Percentiles rank a stretch among this genome's conserved stretches.
These are phyloP conservation scores for Plectosphaerella plurivora DNA, from an alignment of 2,329 filamentous ascomycete species.

Conservation along the genomic window DNA sequence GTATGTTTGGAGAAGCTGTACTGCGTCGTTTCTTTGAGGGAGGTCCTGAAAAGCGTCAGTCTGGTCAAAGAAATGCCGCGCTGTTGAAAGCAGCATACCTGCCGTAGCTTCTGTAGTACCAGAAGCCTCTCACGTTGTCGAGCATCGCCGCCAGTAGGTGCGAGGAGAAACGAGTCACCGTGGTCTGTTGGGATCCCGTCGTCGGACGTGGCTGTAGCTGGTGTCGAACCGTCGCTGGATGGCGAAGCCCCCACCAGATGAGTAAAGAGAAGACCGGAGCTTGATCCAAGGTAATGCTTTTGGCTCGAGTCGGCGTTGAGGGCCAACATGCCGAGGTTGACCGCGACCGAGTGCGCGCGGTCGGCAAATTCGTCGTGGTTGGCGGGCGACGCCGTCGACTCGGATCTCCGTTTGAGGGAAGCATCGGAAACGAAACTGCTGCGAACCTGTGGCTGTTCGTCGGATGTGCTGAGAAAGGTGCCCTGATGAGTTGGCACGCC, in stretches of 20 bases:
- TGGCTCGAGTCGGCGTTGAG: conserved; percentile 31
- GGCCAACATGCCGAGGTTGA: conserved; percentile 29
- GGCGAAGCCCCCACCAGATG: conserved; percentile 17
- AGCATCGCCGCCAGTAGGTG: not conserved
- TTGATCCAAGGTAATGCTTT: conserved; percentile 30
- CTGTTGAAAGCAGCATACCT: too few relatives aligned
- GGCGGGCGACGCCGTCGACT: not conserved
- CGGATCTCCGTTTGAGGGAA: too few relatives aligned
- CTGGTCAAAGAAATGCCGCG: too few relatives aligned
- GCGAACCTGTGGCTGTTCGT: too few relatives aligned
- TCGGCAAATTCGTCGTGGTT: conserved; percentile 29
- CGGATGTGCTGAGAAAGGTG: too few relatives aligned
- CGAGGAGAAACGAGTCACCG: too few relatives aligned
- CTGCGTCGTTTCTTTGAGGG: conserved; percentile 14
- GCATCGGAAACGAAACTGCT: too few relatives aligned
- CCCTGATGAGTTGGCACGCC: not conserved
- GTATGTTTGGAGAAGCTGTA: conserved; percentile 14
- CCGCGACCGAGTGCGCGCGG: conserved; percentile 35
- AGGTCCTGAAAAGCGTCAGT: conserved; percentile 10
- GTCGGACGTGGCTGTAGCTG: not conserved
- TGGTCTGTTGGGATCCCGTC: too few relatives aligned
- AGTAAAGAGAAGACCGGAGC: conserved; percentile 28
- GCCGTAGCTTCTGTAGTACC: too few relatives aligned
- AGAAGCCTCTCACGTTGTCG: too few relatives aligned
- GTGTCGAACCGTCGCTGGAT: conserved; percentile 4